A percentile compares a stretch with the other conserved stretches of the same genome.
These are phyloP conservation scores for Alternaria sp. DNA, from an alignment of 2,329 filamentous ascomycete genomes.

Conservation along the genomic window DNA sequence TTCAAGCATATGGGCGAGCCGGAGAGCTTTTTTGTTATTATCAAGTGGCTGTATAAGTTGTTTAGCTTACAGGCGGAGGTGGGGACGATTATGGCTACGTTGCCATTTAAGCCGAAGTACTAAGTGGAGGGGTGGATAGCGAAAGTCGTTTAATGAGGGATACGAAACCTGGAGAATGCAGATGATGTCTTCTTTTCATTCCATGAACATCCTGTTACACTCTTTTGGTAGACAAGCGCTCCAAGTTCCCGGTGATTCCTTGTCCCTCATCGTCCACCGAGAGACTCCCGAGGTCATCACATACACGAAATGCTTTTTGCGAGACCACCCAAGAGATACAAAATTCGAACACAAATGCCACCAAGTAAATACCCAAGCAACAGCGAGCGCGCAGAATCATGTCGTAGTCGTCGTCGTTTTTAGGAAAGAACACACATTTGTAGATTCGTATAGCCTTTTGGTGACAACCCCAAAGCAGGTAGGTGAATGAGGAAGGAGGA, in stretches of 20 bases:
- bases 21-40: constrained; percentile 56
- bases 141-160: not conserved
- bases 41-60: constrained; percentile 58
- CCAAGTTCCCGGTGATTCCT: not conserved
- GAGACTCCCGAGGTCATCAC: not conserved
- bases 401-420: not conserved
- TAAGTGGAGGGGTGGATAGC: constrained; percentile 10
- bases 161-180: not conserved
- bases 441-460: no score
- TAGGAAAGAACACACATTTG: not conserved
- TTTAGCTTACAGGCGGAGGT: constrained; percentile 54
- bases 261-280: not conserved
- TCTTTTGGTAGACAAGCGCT: not conserved
- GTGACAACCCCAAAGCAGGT: no score
- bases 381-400: not conserved
- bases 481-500: no score
- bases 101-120: constrained; percentile 57
- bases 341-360: not conserved
- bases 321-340: not conserved
- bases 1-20: constrained; percentile 61
- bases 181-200: not conserved
- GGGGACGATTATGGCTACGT: constrained; percentile 54
- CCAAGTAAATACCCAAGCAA: not conserved
- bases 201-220: not conserved
- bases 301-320: no score